phyloP scores from a whole-genome alignment of 2,329 filamentous ascomycete species.

The Magnaporthiopsis rhizophila region DNA sequence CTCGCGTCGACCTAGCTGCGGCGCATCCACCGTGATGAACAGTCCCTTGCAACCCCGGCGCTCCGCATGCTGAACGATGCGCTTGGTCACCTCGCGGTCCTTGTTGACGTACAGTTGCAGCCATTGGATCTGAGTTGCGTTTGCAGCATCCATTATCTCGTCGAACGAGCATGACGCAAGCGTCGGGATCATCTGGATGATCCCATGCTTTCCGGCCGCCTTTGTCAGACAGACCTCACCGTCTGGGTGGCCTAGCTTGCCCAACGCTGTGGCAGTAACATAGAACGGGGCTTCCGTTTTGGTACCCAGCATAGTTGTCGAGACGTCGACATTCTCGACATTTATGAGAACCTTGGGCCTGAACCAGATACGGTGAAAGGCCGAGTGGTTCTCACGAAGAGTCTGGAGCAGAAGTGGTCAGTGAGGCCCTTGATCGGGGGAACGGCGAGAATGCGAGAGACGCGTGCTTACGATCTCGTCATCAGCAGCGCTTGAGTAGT shows the following conservation, averaged over 20 bases:
- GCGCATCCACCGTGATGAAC: constrained; percentile 97
- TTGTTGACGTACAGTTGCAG: constrained; percentile 97
- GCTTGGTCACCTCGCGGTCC: constrained; percentile 80
- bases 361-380: constrained; percentile 97
- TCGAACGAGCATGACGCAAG: constrained; percentile 95
- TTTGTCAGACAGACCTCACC: constrained; percentile 87
- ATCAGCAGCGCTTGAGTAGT: constrained; percentile 90
- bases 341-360: constrained; percentile 81
- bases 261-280: constrained; percentile 89
- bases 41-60: constrained; percentile 85
- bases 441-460: neutral
- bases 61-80: constrained; percentile 89
- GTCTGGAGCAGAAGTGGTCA: constrained; percentile 46
- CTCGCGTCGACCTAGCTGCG: constrained; percentile 86
- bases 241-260: constrained; percentile 88
- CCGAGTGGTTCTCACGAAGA: constrained; percentile 87
- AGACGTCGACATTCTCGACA: constrained; percentile 78
- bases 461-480: constrained; percentile 66
- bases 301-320: constrained; percentile 88
- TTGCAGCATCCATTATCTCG: constrained; percentile 82
- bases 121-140: constrained; percentile 84
- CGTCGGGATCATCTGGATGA: constrained; percentile 98
- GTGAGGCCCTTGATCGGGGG: neutral
- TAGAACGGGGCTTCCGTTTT: constrained; percentile 86
- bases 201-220: constrained; percentile 75